A percentile compares a stretch with the other conserved stretches of the same genome.
These are phyloP conservation scores for Phaeosphaeria sp. DNA, from an alignment of 2,329 filamentous ascomycete species.

Conservation along the genomic window DNA sequence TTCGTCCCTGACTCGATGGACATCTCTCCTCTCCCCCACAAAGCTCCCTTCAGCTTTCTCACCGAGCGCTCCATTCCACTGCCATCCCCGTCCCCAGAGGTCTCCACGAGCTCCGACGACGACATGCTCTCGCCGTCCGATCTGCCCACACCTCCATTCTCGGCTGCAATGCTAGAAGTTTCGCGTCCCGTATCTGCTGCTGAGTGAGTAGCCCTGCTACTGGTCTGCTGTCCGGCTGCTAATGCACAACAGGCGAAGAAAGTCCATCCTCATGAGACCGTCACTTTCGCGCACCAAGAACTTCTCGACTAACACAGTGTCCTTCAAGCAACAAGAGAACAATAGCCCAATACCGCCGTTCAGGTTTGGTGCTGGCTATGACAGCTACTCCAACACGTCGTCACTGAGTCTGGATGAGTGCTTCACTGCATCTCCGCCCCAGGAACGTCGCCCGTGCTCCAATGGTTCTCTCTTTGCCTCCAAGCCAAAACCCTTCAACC, in stretches of 20 bases:
- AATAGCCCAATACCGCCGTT: slow-evolving; percentile 73
- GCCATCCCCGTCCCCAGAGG: slow-evolving; percentile 73
- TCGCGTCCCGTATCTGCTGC: slow-evolving; percentile 44
- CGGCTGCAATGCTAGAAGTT: slow-evolving; percentile 38
- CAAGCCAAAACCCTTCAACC: slow-evolving; percentile 70
- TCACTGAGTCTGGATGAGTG: slow-evolving; percentile 77
- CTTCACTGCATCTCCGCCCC: slow-evolving; percentile 80
- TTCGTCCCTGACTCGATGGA: slow-evolving; percentile 82
- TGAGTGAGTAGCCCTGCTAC: slow-evolving; percentile 38
- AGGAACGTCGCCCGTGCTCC: slow-evolving; percentile 67
- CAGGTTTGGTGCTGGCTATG: slow-evolving; percentile 69
- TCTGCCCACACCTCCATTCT: slow-evolving; percentile 31
- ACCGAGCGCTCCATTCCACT: slow-evolving; percentile 70
- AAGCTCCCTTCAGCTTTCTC: slow-evolving; percentile 68
- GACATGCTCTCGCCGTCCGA: slow-evolving; percentile 51
- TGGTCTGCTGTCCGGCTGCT: slow-evolving; percentile 14
- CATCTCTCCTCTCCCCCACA: slow-evolving; percentile 87
- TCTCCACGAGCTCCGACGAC: slow-evolving; percentile 53
- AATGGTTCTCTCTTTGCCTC: slow-evolving; percentile 62
- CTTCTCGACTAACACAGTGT: slow-evolving; percentile 70
- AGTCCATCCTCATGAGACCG: slow-evolving; percentile 69
- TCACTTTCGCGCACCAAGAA: slow-evolving; percentile 78
- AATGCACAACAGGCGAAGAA: slow-evolving; percentile 38
- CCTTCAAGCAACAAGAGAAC: slow-evolving; percentile 65
- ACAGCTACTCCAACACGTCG: slow-evolving; percentile 61